These are phyloP conservation scores for Pyricularia grisea DNA, from an alignment of 2,329 filamentous ascomycete genomes.

Conservation along the genomic window DNA sequence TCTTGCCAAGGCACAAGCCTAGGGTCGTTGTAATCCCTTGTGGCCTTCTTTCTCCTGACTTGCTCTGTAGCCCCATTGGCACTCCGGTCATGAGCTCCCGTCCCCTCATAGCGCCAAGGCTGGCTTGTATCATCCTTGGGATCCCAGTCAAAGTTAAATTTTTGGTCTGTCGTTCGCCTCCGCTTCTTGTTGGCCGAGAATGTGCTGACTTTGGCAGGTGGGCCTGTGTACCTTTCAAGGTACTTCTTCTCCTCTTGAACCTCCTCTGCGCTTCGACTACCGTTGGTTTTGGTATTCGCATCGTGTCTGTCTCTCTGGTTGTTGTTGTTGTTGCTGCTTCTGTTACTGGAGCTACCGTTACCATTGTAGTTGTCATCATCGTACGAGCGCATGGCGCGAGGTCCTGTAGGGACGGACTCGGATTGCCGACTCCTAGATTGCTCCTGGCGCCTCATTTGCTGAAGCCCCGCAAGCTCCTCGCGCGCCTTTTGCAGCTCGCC, in stretches of 20 bases:
- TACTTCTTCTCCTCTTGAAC: conserved; percentile 66
- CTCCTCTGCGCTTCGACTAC: conserved; percentile 41
- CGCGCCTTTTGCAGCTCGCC: conserved; percentile 40
- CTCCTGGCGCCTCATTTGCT: background rate
- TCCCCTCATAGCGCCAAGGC: conserved; percentile 48
- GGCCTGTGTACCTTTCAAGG: conserved; percentile 78
- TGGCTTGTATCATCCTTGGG: conserved; percentile 83
- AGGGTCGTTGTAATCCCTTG: conserved; percentile 55
- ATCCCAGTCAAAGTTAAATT: conserved; percentile 99
- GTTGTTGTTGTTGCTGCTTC: conserved; percentile 19
- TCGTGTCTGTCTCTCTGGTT: conserved; percentile 14
- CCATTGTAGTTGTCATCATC: conserved; percentile 6
- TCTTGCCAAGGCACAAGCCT: conserved; percentile 94
- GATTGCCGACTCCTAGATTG: background rate
- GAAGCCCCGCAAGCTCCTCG: background rate
- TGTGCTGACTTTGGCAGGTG: conserved; percentile 70
- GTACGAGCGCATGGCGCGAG: conserved; percentile 51
- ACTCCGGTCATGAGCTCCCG: background rate
- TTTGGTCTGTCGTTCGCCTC: conserved; percentile 83
- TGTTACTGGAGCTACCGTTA: conserved; percentile 14
- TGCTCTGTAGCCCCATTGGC: conserved; percentile 28
- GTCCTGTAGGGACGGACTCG: conserved; percentile 56
- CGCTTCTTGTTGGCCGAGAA: conserved; percentile 97
- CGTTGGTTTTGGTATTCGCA: conserved; percentile 2
- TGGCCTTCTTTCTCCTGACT: conserved; percentile 56